Evolutionary conservation across 1,139 yeast species (phyloP).

Genomic region (Yamadazyma siamensis): DNA sequence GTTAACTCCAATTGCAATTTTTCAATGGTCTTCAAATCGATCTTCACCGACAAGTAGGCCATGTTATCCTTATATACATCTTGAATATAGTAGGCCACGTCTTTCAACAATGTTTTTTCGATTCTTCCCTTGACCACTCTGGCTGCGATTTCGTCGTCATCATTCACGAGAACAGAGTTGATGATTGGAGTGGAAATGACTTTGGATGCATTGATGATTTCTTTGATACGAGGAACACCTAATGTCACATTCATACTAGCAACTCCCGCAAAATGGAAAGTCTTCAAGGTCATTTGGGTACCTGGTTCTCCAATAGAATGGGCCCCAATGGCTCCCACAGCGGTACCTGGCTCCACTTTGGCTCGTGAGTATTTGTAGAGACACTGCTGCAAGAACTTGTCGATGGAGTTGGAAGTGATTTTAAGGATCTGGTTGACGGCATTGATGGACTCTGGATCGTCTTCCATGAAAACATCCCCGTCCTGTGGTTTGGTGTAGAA

Average conservation of each 20-base stretch:
- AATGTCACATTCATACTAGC: slow-evolving; percentile 98
- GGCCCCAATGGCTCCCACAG: slow-evolving; percentile 99
- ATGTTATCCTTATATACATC: slow-evolving; percentile 85
- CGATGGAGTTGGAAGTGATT: slow-evolving; percentile 59
- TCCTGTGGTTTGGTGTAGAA: slow-evolving; percentile 38
- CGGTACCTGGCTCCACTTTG: slow-evolving; percentile 97
- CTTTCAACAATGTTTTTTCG: slow-evolving; percentile 86
- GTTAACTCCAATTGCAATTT: slow-evolving; percentile 85
- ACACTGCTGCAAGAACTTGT: slow-evolving; percentile 73
- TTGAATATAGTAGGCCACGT: slow-evolving; percentile 84
- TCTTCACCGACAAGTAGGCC: slow-evolving; percentile 76
- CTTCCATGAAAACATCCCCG: slow-evolving; percentile 31
- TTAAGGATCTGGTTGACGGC: slow-evolving; percentile 75
- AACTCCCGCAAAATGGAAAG: slow-evolving; percentile 99
- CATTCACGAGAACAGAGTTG: slow-evolving; percentile 89
- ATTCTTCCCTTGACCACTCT: slow-evolving; percentile 97
- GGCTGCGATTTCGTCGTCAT: slow-evolving; percentile 94
- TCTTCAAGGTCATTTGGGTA: slow-evolving; percentile 97
- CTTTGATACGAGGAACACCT: slow-evolving; percentile 99
- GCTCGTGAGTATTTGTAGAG: slow-evolving; percentile 83
- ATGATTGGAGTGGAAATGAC: slow-evolving; percentile 95
- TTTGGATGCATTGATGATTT: slow-evolving; percentile 95
- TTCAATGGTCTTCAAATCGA: slow-evolving; percentile 84
- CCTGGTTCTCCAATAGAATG: slow-evolving; percentile 99
- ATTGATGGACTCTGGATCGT: slow-evolving; percentile 41